Evolutionary conservation across 768 basidiomycete genomes (phyloP).

Genomic region (Pleurotus ostreatus): DNA sequence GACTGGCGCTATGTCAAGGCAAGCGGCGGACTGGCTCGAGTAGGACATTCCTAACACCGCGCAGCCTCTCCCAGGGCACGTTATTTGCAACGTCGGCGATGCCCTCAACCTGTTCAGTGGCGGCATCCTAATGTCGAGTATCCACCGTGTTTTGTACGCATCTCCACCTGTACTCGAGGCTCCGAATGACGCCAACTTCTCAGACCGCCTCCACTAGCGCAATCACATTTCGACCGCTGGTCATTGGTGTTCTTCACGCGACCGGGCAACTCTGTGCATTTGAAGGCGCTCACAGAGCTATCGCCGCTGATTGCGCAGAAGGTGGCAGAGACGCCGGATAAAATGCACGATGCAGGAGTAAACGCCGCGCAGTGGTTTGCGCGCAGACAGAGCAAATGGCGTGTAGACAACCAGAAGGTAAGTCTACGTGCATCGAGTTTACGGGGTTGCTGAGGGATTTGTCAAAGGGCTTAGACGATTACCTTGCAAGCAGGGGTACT

Average conservation of each 20-base stretch:
- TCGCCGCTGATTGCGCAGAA: conserved; percentile 44
- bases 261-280: conserved; percentile 41
- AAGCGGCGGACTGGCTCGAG: neutral
- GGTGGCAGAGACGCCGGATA: conserved; percentile 21
- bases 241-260: conserved; percentile 62
- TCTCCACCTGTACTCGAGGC: neutral
- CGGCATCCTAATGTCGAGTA: conserved; percentile 38
- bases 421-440: neutral
- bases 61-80: conserved; percentile 40
- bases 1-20: conserved; percentile 41
- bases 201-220: conserved; percentile 47
- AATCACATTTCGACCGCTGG: conserved; percentile 45
- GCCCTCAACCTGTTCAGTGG: conserved; percentile 41
- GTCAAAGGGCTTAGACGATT: conserved; percentile 10
- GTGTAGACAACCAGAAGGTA: conserved; percentile 17
- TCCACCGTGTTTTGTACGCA: conserved; percentile 37
- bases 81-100: conserved; percentile 44
- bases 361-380: conserved; percentile 26
- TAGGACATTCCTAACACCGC: neutral
- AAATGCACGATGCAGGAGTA: conserved; percentile 17
- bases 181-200: neutral
- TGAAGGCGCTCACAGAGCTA: conserved; percentile 40
- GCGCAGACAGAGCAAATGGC: conserved; percentile 18
- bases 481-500: conserved; percentile 14
- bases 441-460: neutral